Conservation (phyloP, 441 rosid genomes). For the Eruca vesicaria region DNA sequence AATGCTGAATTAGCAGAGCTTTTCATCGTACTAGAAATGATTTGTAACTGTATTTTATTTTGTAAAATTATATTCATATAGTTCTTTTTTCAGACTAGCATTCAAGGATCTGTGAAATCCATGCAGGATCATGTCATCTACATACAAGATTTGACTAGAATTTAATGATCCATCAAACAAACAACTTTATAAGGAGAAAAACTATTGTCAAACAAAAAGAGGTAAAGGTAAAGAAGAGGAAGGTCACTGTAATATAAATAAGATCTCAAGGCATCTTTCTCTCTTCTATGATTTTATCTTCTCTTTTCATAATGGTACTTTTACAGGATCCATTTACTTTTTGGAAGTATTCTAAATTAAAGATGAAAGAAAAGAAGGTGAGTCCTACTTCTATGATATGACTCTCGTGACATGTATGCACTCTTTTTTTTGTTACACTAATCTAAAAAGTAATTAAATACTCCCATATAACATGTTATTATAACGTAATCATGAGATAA, state of each 20-base stretch:
- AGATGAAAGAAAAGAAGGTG: background rate
- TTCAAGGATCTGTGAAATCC: background rate
- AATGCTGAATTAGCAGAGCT: background rate
- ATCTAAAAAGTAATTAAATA: background rate
- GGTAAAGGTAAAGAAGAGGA: slow-evolving; percentile 19
- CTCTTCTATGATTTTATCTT: slow-evolving; percentile 20
- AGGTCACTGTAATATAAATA: slow-evolving; percentile 14
- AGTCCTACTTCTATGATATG: slow-evolving; percentile 20
- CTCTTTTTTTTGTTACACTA: slow-evolving; percentile 7
- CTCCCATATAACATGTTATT: background rate
- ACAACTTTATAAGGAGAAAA: background rate
- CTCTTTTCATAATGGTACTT: background rate
- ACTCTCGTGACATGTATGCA: slow-evolving; percentile 15
- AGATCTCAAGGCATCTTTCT: slow-evolving; percentile 33
- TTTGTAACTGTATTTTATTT: background rate
- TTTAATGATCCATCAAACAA: slow-evolving; percentile 3
- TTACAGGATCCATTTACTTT: slow-evolving; percentile 33
- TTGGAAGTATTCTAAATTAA: slow-evolving; percentile 27
- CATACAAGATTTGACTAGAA: slow-evolving; percentile 22
- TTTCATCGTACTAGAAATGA: background rate
- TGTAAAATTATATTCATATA: background rate
- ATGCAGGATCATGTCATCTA: background rate
- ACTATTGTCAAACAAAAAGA: slow-evolving; percentile 16
- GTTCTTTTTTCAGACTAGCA: background rate
- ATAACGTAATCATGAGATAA: slow-evolving; percentile 40